Conservation (phyloP, 164 flowering plant genomes). For the grape (Vitis vinifera) region DNA sequence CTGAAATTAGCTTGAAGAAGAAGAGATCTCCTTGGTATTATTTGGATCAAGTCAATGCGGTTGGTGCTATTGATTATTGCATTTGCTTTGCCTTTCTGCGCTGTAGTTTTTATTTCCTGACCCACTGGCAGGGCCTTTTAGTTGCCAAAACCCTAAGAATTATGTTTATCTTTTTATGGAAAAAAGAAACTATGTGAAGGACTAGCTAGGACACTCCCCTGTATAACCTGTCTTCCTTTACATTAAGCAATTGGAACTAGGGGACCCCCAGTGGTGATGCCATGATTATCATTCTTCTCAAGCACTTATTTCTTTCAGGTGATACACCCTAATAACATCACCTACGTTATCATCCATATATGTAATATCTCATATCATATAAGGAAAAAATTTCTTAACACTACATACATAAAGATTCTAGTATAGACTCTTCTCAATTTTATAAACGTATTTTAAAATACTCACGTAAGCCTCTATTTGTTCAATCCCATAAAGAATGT, state of each 20-base stretch:
- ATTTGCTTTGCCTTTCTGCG: background rate
- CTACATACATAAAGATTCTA: no score
- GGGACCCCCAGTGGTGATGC: background rate
- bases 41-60: constrained; percentile 11
- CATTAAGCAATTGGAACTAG: background rate
- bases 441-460: no score
- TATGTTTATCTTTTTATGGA: background rate
- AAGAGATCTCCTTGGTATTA: constrained; percentile 1
- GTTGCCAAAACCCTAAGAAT: no score
- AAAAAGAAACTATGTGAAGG: background rate
- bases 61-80: constrained; percentile 12
- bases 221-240: background rate
- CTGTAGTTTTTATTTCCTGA: no score
- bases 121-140: no score
- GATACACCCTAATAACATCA: no score
- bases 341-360: no score
- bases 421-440: no score
- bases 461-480: no score
- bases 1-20: constrained; percentile 5
- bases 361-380: no score
- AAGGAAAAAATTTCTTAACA: no score
- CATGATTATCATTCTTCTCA: constrained; percentile 6
- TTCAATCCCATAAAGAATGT: no score
- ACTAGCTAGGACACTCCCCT: background rate
- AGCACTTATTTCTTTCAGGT: background rate